Base-by-base conservation (phyloP, 2,329 filamentous ascomycete species). In the Taxawa tesnikishii region DNA sequence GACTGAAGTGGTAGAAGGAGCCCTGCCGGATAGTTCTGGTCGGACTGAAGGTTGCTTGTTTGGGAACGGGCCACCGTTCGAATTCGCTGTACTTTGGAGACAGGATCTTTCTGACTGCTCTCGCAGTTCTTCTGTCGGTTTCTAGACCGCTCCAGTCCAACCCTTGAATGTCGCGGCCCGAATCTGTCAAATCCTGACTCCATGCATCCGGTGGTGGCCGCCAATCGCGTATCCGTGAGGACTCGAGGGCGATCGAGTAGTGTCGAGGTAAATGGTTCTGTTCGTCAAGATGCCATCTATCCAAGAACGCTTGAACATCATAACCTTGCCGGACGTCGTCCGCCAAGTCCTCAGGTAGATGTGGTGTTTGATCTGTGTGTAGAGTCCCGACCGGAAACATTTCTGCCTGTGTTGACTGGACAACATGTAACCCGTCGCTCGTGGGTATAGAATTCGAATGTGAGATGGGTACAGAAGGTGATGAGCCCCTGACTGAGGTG, bases 141-240 rank as follows among this genome's bases (percentile, higher is more conserved):
- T 45, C 46, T 13, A 54, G 32, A 3, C 41, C 31, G 13, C 39
- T 27, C 56, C 56, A 59, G 28, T 47, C 38, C 15, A 58, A 46
- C 11, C 55, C 56, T 38, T 59, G 56, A 30, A 50, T 39, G 34
- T 58, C 54, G 13, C 36, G 34, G 8, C 19, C 19, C 8, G 19
- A 8, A n/a, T 23, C 19, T n/a, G 19, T 8, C n/a, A 23, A n/a
- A n/a, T 23, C 19, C n/a, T 23, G 8, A n/a, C 19, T 23, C 8
- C n/a, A 23, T 8, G n/a, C 19, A n/a, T 23, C 19, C 19, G 19
- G n/a, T 8, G 8, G 8, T 26, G 16, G n/a, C 40, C 36, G 3
- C 37, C 33, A n/a, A 17, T 15, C 5, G 43, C 19, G 12, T 46
- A 32, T n/a, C n/a, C n/a, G n/a, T n/a, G n/a, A 5, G 36, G 19